A percentile compares a stretch with the other conserved stretches of the same genome.
These are phyloP conservation scores for Alternaria longipes DNA, from an alignment of 2,329 filamentous ascomycete genomes.

Conservation along the genomic window DNA sequence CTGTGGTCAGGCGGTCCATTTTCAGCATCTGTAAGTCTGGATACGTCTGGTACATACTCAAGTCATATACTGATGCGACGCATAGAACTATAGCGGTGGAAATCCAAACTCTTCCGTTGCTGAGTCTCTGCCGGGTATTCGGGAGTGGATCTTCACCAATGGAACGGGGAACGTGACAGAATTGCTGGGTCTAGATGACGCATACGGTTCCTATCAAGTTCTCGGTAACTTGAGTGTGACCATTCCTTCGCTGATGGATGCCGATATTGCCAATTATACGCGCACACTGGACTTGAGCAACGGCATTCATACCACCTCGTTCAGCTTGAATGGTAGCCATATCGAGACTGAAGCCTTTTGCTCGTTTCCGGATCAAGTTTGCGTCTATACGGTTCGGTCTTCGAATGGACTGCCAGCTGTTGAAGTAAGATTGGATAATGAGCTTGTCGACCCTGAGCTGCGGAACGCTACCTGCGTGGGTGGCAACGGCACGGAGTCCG, in stretches of 20 bases:
- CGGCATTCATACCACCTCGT: constrained; percentile 51
- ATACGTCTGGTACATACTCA: background rate
- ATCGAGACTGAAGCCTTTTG: constrained; percentile 57
- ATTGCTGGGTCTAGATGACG: constrained; percentile 51
- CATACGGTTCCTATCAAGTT: constrained; percentile 60
- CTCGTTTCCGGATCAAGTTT: constrained; percentile 55
- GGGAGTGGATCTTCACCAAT: constrained; percentile 60
- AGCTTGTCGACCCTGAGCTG: constrained; percentile 41
- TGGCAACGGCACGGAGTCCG: constrained; percentile 45
- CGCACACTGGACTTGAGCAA: constrained; percentile 56
- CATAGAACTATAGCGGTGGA: constrained; percentile 58
- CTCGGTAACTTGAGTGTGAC: constrained; percentile 58
- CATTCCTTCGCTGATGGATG: constrained; percentile 40
- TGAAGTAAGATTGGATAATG: constrained; percentile 56
- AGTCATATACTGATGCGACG: background rate
- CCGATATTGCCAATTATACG: constrained; percentile 43
- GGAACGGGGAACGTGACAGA: constrained; percentile 56
- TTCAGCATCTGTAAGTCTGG: constrained; percentile 47
- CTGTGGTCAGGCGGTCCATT: constrained; percentile 64
- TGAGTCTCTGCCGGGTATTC: constrained; percentile 53
- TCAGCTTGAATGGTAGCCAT: constrained; percentile 36
- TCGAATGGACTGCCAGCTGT: constrained; percentile 53
- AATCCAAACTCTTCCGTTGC: constrained; percentile 54
- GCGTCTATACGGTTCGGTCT: constrained; percentile 50
- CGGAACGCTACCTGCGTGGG: constrained; percentile 47